A percentile compares a stretch with the other conserved stretches of the same genome.
phyloP scores from a whole-genome alignment of 352 stramenopile genomes.

The Phytopythium cucurbitacearum region DNA sequence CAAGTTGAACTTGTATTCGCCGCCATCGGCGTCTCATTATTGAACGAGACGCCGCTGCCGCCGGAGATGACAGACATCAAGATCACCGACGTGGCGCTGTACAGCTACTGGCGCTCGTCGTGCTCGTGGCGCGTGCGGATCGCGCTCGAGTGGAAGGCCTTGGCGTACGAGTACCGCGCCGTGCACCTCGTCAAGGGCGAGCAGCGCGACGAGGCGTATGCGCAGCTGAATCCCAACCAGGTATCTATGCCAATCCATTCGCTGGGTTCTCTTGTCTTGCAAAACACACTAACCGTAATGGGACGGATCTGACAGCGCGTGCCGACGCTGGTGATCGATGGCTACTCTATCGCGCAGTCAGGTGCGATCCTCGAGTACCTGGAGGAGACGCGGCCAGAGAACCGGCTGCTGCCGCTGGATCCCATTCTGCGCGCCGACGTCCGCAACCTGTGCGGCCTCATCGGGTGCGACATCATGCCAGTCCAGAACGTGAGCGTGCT shows the following conservation, averaged over 20 bases:
- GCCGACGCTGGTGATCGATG: slow-evolving; percentile 85
- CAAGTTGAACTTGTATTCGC: neutral
- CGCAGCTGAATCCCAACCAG: slow-evolving; percentile 61
- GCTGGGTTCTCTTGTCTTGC: neutral
- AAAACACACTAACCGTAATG: neutral
- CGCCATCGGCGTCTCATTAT: neutral
- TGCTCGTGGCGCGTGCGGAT: slow-evolving; percentile 90
- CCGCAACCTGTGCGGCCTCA: slow-evolving; percentile 86
- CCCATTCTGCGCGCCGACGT: slow-evolving; percentile 59
- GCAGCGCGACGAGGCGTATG: slow-evolving; percentile 52
- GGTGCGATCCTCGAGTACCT: slow-evolving; percentile 93
- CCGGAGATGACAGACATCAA: too few relatives aligned
- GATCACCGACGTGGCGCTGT: slow-evolving; percentile 33
- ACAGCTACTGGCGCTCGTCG: slow-evolving; percentile 88
- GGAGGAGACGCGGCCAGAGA: slow-evolving; percentile 75
- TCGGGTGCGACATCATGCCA: slow-evolving; percentile 90
- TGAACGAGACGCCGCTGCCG: neutral
- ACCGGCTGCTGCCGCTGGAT: slow-evolving; percentile 73
- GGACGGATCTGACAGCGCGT: slow-evolving; percentile 32
- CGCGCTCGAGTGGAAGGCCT: slow-evolving; percentile 78
- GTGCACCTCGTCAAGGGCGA: slow-evolving; percentile 72
- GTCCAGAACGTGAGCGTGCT: slow-evolving; percentile 87
- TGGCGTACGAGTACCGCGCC: slow-evolving; percentile 74
- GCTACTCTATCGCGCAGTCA: slow-evolving; percentile 72
- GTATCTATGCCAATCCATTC: slow-evolving; percentile 6